phyloP scores from a whole-genome alignment of 352 stramenopile species.

The Thraustochytrium sp. region DNA sequence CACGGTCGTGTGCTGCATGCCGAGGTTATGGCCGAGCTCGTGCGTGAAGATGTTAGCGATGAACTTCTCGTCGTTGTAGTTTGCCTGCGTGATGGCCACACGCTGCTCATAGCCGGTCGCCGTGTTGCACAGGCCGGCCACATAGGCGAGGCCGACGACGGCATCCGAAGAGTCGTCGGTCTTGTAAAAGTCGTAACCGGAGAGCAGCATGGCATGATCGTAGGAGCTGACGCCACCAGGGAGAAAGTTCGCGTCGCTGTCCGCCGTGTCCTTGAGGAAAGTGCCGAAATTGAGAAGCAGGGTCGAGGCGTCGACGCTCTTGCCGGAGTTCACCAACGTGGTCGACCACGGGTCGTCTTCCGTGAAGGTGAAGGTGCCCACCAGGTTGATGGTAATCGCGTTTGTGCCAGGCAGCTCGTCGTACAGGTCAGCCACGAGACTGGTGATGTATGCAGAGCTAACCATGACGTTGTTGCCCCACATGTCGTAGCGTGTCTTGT shows the following conservation, averaged over 20 bases:
- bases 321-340: background rate
- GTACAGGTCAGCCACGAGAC: conserved; percentile 29
- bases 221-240: background rate
- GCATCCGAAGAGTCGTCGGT: background rate
- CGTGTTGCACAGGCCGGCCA: background rate
- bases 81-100: conserved; percentile 7
- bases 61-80: conserved; percentile 8
- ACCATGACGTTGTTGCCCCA: background rate
- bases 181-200: conserved; percentile 24
- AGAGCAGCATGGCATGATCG: background rate
- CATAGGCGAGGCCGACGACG: conserved; percentile 27
- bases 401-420: background rate
- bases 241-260: too few species aligned
- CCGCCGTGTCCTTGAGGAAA: background rate
- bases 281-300: background rate
- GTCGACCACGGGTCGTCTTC: background rate
- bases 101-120: background rate
- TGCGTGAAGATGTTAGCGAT: conserved; percentile 22
- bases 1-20: conserved; percentile 10
- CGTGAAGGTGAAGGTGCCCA: background rate
- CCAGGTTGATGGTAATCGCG: conserved; percentile 13
- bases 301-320: background rate
- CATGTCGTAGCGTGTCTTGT: background rate
- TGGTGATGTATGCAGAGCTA: background rate
- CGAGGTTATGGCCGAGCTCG: conserved; percentile 35